phyloP scores from a whole-genome alignment of 768 basidiomycete genomes.

The Boletus tomentosulus region DNA sequence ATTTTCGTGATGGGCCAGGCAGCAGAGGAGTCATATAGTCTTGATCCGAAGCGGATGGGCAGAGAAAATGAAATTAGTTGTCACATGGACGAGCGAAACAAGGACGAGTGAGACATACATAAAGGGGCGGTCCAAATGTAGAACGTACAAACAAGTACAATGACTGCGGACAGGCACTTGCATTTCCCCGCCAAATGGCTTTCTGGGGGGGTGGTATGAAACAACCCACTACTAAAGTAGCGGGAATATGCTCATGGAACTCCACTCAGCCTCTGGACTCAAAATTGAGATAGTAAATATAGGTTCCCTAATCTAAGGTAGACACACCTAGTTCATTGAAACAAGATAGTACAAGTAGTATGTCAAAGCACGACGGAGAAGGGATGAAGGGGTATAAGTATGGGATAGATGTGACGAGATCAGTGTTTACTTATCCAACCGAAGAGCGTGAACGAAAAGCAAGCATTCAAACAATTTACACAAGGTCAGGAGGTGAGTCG shows the following conservation, averaged over 20 bases:
- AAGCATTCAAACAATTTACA: constrained; percentile 10
- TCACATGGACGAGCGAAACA: too few relatives aligned
- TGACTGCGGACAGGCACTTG: too few relatives aligned
- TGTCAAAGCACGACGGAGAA: constrained; percentile 9
- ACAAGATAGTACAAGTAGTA: constrained; percentile 19
- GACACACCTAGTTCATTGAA: constrained; percentile 12
- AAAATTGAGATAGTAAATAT: constrained; percentile 2
- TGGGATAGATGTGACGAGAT: constrained; percentile 12
- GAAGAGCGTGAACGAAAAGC: constrained; percentile 12
- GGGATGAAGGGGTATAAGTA: constrained; percentile 23
- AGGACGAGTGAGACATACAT: too few relatives aligned
- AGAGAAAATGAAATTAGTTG: too few relatives aligned
- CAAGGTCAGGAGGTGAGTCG: constrained; percentile 8
- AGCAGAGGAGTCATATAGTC: too few relatives aligned
- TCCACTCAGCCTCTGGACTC: not conserved
- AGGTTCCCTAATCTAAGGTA: constrained; percentile 18
- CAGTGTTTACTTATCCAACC: constrained; percentile 17
- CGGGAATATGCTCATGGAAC: not conserved
- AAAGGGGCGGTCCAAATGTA: too few relatives aligned
- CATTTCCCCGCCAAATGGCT: too few relatives aligned
- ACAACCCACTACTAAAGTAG: too few relatives aligned
- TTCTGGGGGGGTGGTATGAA: too few relatives aligned
- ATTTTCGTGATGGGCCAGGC: too few relatives aligned
- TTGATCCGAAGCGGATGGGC: too few relatives aligned
- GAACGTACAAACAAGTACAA: too few relatives aligned